Evolutionary conservation across 2,329 filamentous ascomycete genomes (phyloP).

Genomic region (Monosporascus sp.): DNA sequence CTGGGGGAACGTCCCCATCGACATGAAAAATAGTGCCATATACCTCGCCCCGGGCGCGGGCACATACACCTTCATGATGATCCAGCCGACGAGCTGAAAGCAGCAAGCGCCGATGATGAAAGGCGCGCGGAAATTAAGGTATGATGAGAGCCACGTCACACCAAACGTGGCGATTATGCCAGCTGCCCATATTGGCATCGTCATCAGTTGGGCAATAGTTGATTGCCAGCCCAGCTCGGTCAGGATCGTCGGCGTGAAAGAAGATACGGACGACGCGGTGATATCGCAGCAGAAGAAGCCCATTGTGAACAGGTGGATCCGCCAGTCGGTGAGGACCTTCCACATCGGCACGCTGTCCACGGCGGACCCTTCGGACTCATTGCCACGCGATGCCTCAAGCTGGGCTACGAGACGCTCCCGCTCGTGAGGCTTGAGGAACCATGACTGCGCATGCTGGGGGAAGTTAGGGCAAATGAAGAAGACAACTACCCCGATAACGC

Average conservation of each 20-base stretch:
- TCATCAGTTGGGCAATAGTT: slow-evolving; percentile 21
- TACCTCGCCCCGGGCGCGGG: slow-evolving; percentile 19
- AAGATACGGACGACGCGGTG: slow-evolving; percentile 20
- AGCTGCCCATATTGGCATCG: slow-evolving; percentile 23
- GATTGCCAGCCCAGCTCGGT: slow-evolving; percentile 18
- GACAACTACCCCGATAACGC: slow-evolving; percentile 12
- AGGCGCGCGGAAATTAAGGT: slow-evolving; percentile 15
- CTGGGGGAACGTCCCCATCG: slow-evolving; percentile 23
- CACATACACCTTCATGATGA: slow-evolving; percentile 20
- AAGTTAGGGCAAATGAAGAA: slow-evolving; percentile 21
- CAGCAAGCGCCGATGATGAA: slow-evolving; percentile 19
- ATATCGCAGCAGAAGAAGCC: slow-evolving; percentile 26
- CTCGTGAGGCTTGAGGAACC: slow-evolving; percentile 20
- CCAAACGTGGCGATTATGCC: slow-evolving; percentile 19
- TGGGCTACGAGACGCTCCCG: slow-evolving; percentile 14
- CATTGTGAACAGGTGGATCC: slow-evolving; percentile 23
- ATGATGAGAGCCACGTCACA: slow-evolving; percentile 17
- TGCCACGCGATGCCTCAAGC: slow-evolving; percentile 19
- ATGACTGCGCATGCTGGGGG: slow-evolving; percentile 20
- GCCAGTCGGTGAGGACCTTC: slow-evolving; percentile 21
- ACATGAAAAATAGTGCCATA: slow-evolving; percentile 22
- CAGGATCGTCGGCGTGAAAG: slow-evolving; percentile 22
- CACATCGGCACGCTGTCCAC: slow-evolving; percentile 18
- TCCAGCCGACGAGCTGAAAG: slow-evolving; percentile 22
- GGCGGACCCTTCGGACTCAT: slow-evolving; percentile 16